A percentile compares a stretch with the other conserved stretches of the same genome.
These are phyloP conservation scores for Rutstroemia sp. DNA, from an alignment of 2,329 filamentous ascomycete species.

Conservation along the genomic window DNA sequence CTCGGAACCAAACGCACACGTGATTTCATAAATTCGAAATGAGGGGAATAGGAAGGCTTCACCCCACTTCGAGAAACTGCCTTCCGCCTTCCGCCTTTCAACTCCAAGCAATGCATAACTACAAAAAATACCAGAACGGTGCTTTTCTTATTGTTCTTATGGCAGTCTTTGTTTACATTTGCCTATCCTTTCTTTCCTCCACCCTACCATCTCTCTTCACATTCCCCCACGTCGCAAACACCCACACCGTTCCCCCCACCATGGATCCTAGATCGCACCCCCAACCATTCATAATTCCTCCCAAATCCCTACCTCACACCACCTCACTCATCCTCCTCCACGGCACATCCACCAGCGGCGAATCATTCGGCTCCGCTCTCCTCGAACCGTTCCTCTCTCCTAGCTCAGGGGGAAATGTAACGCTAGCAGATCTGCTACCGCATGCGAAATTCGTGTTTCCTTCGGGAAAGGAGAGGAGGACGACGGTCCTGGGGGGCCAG, in stretches of 20 bases:
- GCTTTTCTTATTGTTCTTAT: no score
- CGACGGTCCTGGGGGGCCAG: conserved; percentile 17
- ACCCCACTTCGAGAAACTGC: no score
- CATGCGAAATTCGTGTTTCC: conserved; percentile 20
- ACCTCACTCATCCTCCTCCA: conserved; percentile 35
- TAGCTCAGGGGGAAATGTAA: conserved; percentile 21
- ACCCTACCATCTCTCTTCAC: no score
- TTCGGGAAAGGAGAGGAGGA: conserved; percentile 11
- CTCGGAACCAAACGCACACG: background rate
- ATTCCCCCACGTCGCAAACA: no score
- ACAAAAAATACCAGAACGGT: no score
- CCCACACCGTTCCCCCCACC: background rate
- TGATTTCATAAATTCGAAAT: background rate
- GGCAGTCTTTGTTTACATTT: no score
- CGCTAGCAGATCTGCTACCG: conserved; percentile 24
- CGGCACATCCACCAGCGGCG: conserved; percentile 32
- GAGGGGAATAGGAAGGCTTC: no score
- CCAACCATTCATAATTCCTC: conserved; percentile 15
- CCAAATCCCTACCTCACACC: conserved; percentile 23
- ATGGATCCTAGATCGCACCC: background rate
- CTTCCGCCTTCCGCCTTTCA: no score
- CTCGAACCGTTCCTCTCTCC: conserved; percentile 20
- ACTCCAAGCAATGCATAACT: no score
- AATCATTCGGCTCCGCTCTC: conserved; percentile 31
- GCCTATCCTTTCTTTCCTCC: no score